A percentile compares a stretch with the other conserved stretches of the same genome.
Conservation (phyloP, 2,329 filamentous ascomycete species). For the Beauveria sp. region DNA sequence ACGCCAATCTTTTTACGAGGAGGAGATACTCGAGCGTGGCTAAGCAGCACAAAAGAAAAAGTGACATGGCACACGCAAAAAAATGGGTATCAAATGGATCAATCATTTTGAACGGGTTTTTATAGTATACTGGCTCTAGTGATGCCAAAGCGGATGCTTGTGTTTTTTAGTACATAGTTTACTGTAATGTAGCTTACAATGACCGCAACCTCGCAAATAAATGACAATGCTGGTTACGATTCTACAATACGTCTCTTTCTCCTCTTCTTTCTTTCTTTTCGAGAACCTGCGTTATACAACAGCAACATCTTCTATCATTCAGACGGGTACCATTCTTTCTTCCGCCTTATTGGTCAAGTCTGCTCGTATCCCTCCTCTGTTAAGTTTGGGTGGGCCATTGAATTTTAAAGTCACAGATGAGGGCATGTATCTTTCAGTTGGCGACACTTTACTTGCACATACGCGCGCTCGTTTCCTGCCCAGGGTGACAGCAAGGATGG, state of each 20-base stretch:
- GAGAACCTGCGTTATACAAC: too few species aligned
- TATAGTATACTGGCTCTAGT: neutral
- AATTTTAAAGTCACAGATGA: too few species aligned
- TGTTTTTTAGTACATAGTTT: slow-evolving; percentile 3
- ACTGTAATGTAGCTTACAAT: slow-evolving; percentile 4
- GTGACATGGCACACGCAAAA: neutral
- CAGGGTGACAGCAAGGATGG: too few species aligned
- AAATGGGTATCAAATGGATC: neutral
- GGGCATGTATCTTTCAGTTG: too few species aligned
- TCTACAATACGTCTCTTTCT: neutral
- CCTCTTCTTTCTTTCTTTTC: too few species aligned
- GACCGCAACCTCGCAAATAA: neutral
- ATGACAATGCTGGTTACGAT: neutral
- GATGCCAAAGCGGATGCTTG: neutral
- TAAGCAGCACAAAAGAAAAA: neutral
- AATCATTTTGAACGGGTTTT: neutral
- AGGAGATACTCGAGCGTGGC: neutral
- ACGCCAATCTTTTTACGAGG: neutral
- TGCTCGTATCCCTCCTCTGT: neutral
- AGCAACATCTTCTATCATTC: too few species aligned
- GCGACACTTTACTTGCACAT: too few species aligned
- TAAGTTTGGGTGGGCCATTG: too few species aligned
- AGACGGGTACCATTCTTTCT: too few species aligned
- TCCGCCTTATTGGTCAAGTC: neutral
- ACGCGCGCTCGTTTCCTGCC: too few species aligned